A percentile compares a stretch with the other conserved stretches of the same genome.
Evolutionary conservation across 2,329 filamentous ascomycete genomes (phyloP).

Genomic region (Emmonsia crescens): DNA sequence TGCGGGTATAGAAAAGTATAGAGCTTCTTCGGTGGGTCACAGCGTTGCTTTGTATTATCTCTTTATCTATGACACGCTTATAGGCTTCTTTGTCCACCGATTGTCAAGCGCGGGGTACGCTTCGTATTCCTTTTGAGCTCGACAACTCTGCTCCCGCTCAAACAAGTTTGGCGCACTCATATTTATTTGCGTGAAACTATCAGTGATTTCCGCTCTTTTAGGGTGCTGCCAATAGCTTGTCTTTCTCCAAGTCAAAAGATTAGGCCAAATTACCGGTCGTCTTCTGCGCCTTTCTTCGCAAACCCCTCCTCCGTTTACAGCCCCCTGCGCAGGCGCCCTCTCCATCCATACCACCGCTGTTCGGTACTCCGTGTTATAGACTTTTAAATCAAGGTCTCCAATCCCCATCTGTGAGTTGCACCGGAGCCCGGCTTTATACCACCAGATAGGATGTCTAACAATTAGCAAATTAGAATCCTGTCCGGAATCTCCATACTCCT

Average conservation of each 20-base stretch:
- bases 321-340: neutral
- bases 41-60: neutral
- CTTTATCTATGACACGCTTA: neutral
- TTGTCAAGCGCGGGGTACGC: neutral
- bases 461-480: neutral
- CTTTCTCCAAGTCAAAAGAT: neutral
- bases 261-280: neutral
- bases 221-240: neutral
- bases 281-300: neutral
- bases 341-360: neutral
- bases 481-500: too few relatives aligned
- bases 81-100: neutral
- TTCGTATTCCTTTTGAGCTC: neutral
- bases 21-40: neutral
- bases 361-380: neutral
- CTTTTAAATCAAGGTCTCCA: neutral
- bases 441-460: neutral
- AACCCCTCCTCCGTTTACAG: neutral
- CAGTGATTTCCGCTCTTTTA: neutral
- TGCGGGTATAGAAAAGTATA: neutral
- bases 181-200: neutral
- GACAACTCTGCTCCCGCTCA: neutral
- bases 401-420: neutral
- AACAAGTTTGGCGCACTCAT: neutral
- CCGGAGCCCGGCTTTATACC: neutral